Conservation (phyloP, 2,329 filamentous ascomycete species). For the Neurospora crassa region DNA sequence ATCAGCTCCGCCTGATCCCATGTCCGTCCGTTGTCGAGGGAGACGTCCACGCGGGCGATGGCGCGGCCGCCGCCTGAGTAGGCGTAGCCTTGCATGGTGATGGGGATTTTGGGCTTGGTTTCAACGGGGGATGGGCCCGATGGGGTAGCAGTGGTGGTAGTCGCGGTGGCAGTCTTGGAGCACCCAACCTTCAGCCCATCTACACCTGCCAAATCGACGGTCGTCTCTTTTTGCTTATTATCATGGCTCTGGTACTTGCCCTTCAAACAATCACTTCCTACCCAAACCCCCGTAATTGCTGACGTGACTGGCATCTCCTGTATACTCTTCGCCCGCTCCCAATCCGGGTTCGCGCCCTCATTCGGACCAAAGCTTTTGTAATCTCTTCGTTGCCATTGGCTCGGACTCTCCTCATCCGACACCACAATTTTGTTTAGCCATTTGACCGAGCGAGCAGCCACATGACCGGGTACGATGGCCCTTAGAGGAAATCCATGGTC, state of each 20-base stretch:
- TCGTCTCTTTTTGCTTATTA: background rate
- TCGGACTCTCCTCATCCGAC: conserved; percentile 55
- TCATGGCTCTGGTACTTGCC: background rate
- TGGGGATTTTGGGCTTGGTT: conserved; percentile 13
- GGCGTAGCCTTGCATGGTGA: conserved; percentile 51
- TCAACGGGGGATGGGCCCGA: background rate
- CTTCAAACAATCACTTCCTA: conserved; percentile 25
- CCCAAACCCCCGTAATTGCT: conserved; percentile 46
- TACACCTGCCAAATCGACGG: conserved; percentile 14
- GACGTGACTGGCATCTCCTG: conserved; percentile 62
- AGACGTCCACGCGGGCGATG: conserved; percentile 59
- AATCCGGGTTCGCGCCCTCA: conserved; percentile 45
- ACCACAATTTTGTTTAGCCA: conserved; percentile 57
- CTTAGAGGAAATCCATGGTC: conserved; percentile 59
- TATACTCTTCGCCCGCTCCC: conserved; percentile 53
- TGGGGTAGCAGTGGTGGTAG: background rate
- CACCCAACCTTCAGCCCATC: conserved; percentile 13
- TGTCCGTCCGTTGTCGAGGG: conserved; percentile 50
- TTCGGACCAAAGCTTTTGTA: conserved; percentile 63
- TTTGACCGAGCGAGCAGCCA: conserved; percentile 59
- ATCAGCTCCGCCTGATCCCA: conserved; percentile 56
- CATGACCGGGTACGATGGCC: conserved; percentile 53
- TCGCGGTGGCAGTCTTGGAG: conserved; percentile 1
- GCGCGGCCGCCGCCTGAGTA: conserved; percentile 57
- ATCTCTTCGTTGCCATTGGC: conserved; percentile 56